phyloP scores from a whole-genome alignment of 345 rosid genomes.

The Populus alba region DNA sequence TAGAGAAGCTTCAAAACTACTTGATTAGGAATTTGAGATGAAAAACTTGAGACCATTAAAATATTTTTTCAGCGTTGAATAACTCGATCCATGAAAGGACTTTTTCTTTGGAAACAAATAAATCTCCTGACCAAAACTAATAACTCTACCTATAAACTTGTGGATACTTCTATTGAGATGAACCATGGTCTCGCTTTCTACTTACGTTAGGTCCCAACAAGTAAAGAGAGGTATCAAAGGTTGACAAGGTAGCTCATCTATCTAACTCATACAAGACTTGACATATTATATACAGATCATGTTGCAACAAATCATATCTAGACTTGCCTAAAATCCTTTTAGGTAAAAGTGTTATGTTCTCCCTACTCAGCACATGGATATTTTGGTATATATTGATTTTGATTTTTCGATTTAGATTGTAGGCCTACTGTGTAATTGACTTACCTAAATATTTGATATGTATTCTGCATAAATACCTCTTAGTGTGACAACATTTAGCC shows the following conservation, averaged over 20 bases:
- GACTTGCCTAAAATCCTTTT: not conserved
- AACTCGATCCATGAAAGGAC: not conserved
- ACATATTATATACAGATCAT: not conserved
- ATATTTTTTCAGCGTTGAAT: not conserved
- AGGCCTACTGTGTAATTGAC: not conserved
- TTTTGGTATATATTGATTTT: too few relatives aligned
- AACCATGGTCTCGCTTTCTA: not conserved
- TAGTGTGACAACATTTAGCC: not conserved
- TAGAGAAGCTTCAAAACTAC: not conserved
- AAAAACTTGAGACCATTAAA: not conserved
- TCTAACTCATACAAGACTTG: not conserved
- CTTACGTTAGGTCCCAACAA: not conserved
- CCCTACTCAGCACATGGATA: not conserved
- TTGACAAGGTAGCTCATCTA: not conserved
- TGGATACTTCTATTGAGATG: not conserved
- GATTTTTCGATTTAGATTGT: too few relatives aligned
- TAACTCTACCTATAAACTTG: too few relatives aligned
- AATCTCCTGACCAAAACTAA: not conserved
- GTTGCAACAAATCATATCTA: too few relatives aligned
- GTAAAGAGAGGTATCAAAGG: not conserved
- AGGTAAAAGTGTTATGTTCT: not conserved
- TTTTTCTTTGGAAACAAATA: not conserved
- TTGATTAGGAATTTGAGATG: not conserved
- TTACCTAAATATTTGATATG: too few relatives aligned
- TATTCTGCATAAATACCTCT: not conserved